Percentiles rank a stretch among this genome's conserved stretches.
Evolutionary conservation across 768 basidiomycete species (phyloP).

Genomic region (Agrocybe praecox): DNA sequence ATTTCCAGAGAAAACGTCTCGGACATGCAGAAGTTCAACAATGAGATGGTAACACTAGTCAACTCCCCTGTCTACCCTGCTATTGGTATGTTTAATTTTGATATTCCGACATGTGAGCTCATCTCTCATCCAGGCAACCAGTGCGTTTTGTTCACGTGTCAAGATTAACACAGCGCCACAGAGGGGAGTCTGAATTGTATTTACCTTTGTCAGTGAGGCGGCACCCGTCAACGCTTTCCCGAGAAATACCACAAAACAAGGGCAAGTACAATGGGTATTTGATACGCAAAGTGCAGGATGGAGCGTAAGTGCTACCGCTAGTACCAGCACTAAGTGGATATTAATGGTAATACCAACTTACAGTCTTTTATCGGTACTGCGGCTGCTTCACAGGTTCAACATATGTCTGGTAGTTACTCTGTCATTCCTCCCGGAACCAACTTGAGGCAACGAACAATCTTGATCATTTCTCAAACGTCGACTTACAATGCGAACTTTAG

Average conservation of each 20-base stretch:
- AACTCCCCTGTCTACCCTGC: conserved; percentile 47
- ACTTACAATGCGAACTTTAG: conserved; percentile 27
- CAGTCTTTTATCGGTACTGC: conserved; percentile 49
- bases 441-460: conserved; percentile 41
- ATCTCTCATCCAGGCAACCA: conserved; percentile 46
- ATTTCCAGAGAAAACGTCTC: conserved; percentile 40
- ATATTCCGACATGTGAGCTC: neutral
- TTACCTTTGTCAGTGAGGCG: conserved; percentile 47
- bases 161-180: neutral
- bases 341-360: too few species aligned
- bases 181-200: neutral
- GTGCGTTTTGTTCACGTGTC: conserved; percentile 32
- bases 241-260: conserved; percentile 38
- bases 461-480: neutral
- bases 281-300: conserved; percentile 52
- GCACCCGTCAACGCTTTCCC: conserved; percentile 64
- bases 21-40: conserved; percentile 48
- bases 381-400: conserved; percentile 44
- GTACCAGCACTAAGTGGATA: too few species aligned
- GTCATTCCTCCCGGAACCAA: conserved; percentile 48
- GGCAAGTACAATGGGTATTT: conserved; percentile 57
- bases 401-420: conserved; percentile 59
- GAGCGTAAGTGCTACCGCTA: conserved; percentile 40
- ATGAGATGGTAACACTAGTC: conserved; percentile 43
- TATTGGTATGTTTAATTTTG: conserved; percentile 35